Percentiles rank a stretch among this genome's conserved stretches.
Conservation (phyloP, 495 filamentous ascomycete genomes). For the Penicillium paradoxum region DNA sequence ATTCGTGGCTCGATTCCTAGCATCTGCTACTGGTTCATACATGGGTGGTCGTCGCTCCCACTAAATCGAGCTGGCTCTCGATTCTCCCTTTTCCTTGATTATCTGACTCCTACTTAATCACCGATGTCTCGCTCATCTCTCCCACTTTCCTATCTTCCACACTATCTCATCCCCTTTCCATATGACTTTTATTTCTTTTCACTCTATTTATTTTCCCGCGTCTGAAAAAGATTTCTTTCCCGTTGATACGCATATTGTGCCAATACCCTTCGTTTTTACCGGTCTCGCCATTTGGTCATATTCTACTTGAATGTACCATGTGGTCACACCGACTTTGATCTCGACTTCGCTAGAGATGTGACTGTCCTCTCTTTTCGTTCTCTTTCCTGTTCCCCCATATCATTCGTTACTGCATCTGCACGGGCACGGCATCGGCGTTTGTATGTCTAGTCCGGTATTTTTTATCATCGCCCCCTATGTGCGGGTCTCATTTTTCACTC, state of each 20-base stretch:
- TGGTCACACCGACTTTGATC: not conserved
- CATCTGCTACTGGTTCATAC: constrained; percentile 41
- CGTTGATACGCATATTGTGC: constrained; percentile 20
- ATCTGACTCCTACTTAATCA: constrained; percentile 4
- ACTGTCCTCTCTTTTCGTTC: not conserved
- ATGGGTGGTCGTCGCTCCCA: constrained; percentile 38
- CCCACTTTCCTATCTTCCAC: not conserved
- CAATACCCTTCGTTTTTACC: constrained; percentile 18
- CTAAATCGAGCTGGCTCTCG: constrained; percentile 24
- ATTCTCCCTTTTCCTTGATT: not conserved
- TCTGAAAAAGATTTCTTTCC: constrained; percentile 14
- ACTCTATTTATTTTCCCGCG: constrained; percentile 8
- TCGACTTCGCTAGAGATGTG: not conserved
- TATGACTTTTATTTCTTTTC: not conserved
- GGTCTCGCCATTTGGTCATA: not conserved
- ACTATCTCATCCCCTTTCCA: not conserved
- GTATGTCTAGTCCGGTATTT: not conserved
- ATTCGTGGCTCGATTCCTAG: constrained; percentile 42
- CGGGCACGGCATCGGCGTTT: constrained; percentile 11
- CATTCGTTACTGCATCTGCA: constrained; percentile 16
- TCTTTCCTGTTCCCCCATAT: not conserved
- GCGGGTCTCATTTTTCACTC: not conserved
- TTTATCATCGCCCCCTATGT: not conserved
- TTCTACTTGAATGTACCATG: not conserved
- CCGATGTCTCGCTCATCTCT: not conserved